Base-by-base conservation (phyloP, 2,329 filamentous ascomycete species). In the Coniochaeta sp. region DNA sequence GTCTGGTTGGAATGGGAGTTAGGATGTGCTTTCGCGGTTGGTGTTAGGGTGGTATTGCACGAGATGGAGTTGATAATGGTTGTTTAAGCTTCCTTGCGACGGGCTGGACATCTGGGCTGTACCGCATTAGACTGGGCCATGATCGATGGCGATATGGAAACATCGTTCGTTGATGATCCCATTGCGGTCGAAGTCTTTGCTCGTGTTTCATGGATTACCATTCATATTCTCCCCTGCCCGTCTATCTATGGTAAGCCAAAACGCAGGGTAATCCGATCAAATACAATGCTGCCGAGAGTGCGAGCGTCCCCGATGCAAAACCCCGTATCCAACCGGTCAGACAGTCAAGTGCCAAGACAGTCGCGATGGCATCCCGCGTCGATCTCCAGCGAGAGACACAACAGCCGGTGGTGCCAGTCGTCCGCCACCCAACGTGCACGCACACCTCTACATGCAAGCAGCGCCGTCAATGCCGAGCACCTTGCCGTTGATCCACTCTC, bases 401-500 rank as follows among this genome's bases (percentile, higher is more conserved):
- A 12, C 42, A 24, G 10, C 19, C 42, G 2, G n/a, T n/a, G n/a
- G n/a, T 14, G 42, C 19, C 42, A 22, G 19, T 2, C 10, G 4
- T 8, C 14, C 5, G 14, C 14, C 42, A 47, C 19, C 8, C 7
- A n/a, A 40, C 38, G n/a, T 17, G n/a, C 7, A 24, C 38, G n/a
- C 7, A 24, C 38, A n/a, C 38, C 1, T 56, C 38, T 56, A 56
- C 54, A 56, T 56, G 30, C 54, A 56, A 17, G 71, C 70, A 34
- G 64, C 69, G 17, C 71, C 71, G 57, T 73, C 72, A 17, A 74
- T 68, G 24, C 69, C 70, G 50, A 74, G 64, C 24, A 74, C 72
- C 71, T 75, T 75, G 58, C 77, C 77, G 65, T 79, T 79, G 59
- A 79, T 69, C 77, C 77, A 79, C 62, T 73, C 76, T 59, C 75